phyloP scores from a whole-genome alignment of 768 basidiomycete species.

The Xerocomus potaroensis region DNA sequence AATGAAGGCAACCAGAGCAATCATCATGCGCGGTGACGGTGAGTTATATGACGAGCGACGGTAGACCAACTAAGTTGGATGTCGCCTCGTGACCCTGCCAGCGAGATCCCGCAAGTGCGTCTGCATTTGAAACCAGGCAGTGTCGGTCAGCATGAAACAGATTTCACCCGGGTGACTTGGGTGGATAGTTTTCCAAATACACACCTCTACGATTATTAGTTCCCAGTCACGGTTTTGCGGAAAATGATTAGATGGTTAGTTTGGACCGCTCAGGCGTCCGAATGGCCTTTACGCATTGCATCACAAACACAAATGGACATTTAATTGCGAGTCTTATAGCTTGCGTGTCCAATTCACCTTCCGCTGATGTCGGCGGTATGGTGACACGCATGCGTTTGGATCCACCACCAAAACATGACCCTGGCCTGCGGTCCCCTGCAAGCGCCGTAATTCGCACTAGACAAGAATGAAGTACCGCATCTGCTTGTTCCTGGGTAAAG shows the following conservation, averaged over 20 bases:
- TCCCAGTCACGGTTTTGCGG: background rate
- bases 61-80: background rate
- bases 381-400: no score
- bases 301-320: no score
- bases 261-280: no score
- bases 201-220: no score
- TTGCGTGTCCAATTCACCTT: background rate
- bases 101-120: background rate
- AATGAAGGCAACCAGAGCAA: no score
- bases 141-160: background rate
- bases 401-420: background rate
- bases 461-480: background rate
- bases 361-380: background rate
- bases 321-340: no score
- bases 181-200: background rate
- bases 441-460: background rate
- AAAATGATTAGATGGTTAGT: no score
- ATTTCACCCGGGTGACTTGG: background rate
- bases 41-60: background rate
- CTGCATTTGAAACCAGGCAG: background rate
- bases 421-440: background rate
- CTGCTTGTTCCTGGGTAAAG: background rate
- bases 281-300: no score
- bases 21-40: no score
- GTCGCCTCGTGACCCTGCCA: background rate